phyloP scores from a whole-genome alignment of 2,329 filamentous ascomycete species.

The Trichoderma sp. region DNA sequence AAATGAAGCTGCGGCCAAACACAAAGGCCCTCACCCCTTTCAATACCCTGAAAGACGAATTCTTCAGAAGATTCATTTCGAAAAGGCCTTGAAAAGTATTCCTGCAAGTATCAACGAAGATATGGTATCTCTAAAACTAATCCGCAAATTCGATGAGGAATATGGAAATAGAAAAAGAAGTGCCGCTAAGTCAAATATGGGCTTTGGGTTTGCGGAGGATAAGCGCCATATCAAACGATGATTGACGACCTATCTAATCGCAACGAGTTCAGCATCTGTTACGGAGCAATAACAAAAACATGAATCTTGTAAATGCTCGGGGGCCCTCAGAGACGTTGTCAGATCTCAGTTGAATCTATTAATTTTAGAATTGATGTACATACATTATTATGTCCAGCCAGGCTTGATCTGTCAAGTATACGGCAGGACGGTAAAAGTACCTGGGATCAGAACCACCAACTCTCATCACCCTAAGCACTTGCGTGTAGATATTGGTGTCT shows the following conservation, averaged over 20 bases:
- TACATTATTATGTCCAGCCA: background rate
- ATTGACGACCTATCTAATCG: background rate
- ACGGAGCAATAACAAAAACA: background rate
- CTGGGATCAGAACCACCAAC: background rate
- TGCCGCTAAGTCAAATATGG: conserved; percentile 55
- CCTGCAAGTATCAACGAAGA: conserved; percentile 91
- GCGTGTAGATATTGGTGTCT: background rate
- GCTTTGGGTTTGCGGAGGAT: conserved; percentile 52
- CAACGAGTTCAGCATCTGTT: background rate
- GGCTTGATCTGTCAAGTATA: background rate
- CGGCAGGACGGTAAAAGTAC: background rate
- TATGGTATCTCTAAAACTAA: conserved; percentile 80
- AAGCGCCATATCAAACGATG: conserved; percentile 24
- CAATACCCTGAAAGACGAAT: conserved; percentile 58
- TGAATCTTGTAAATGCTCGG: background rate
- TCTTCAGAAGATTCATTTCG: conserved; percentile 71
- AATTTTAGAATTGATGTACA: background rate
- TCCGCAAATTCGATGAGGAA: conserved; percentile 93
- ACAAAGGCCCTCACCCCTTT: conserved; percentile 45
- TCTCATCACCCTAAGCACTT: background rate
- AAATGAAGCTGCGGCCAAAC: conserved; percentile 40
- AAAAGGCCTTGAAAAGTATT: conserved; percentile 82
- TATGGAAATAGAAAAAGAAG: conserved; percentile 78
- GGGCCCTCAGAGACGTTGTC: background rate
- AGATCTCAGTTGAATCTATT: background rate